phyloP scores from a whole-genome alignment of 306 rosid species.

The Prunus campanulata region DNA sequence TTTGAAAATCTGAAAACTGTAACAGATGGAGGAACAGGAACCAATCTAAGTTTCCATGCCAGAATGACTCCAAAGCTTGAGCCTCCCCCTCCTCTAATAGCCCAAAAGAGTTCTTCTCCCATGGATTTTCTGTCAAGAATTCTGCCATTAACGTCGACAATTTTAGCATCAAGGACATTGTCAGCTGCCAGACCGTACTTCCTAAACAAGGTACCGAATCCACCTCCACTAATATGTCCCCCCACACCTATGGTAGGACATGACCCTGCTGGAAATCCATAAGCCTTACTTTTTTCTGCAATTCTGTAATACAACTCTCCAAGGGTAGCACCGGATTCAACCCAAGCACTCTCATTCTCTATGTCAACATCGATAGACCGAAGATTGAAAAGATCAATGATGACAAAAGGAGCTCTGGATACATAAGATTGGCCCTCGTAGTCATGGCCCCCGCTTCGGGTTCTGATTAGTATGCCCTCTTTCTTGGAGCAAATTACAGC shows the following conservation, averaged over 20 bases:
- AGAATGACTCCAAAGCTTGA: conserved; percentile 64
- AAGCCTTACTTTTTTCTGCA: neutral
- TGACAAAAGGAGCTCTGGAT: neutral
- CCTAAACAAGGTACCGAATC: conserved; percentile 20
- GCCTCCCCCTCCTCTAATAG: conserved; percentile 46
- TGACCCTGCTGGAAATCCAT: neutral
- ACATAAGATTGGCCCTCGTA: conserved; percentile 28
- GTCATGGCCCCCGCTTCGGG: conserved; percentile 7
- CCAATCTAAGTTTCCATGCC: conserved; percentile 58
- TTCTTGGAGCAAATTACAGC: neutral
- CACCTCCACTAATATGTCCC: conserved; percentile 3
- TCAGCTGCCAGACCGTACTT: conserved; percentile 65
- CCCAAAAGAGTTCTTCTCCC: conserved; percentile 78
- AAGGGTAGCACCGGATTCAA: neutral
- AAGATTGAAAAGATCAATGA: conserved; percentile 1
- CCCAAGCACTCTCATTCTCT: conserved; percentile 2
- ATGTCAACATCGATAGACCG: neutral
- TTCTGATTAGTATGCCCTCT: neutral
- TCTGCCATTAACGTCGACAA: conserved; percentile 46
- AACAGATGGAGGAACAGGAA: conserved; percentile 46
- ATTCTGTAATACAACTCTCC: neutral
- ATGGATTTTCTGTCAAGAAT: conserved; percentile 48
- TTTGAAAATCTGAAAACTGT: conserved; percentile 48
- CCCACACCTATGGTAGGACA: neutral
- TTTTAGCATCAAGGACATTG: conserved; percentile 52